Evolutionary conservation across 2,329 filamentous ascomycete genomes (phyloP).

Genomic region (Aspergillus sp.): DNA sequence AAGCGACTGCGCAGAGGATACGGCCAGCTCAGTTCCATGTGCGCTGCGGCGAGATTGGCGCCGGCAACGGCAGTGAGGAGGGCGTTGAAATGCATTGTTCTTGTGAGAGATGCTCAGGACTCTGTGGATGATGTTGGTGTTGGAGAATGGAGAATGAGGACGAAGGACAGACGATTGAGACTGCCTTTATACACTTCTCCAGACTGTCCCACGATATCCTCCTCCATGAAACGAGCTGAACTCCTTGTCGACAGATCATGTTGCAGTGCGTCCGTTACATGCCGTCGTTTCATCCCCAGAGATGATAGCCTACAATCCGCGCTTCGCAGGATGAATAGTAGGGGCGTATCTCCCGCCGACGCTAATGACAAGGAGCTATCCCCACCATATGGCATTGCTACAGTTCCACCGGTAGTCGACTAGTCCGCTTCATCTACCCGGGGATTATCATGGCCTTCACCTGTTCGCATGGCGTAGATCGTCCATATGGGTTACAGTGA

Average conservation of each 20-base stretch:
- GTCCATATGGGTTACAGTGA: not conserved
- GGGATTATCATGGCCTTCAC: too few relatives aligned
- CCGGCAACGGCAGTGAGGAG: not conserved
- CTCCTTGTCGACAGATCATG: not conserved
- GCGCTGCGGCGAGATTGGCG: constrained; percentile 21
- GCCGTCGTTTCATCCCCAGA: not conserved
- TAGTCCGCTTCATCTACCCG: too few relatives aligned
- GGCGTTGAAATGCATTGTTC: constrained; percentile 7
- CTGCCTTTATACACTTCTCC: too few relatives aligned
- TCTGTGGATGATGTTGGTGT: too few relatives aligned
- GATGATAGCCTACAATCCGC: not conserved
- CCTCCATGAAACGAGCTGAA: not conserved
- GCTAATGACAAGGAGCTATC: too few relatives aligned
- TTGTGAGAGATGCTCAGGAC: not conserved
- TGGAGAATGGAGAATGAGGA: too few relatives aligned
- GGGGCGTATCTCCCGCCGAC: too few relatives aligned
- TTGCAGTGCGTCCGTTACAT: constrained; percentile 6
- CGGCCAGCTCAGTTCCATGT: constrained; percentile 55
- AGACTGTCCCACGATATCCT: too few relatives aligned
- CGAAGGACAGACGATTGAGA: too few relatives aligned
- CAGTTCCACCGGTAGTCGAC: too few relatives aligned
- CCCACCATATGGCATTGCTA: too few relatives aligned
- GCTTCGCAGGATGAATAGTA: not conserved
- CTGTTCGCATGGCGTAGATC: too few relatives aligned
- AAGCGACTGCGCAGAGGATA: constrained; percentile 49